phyloP scores from a whole-genome alignment of 208 protist species.

The Polymyxa betae region DNA sequence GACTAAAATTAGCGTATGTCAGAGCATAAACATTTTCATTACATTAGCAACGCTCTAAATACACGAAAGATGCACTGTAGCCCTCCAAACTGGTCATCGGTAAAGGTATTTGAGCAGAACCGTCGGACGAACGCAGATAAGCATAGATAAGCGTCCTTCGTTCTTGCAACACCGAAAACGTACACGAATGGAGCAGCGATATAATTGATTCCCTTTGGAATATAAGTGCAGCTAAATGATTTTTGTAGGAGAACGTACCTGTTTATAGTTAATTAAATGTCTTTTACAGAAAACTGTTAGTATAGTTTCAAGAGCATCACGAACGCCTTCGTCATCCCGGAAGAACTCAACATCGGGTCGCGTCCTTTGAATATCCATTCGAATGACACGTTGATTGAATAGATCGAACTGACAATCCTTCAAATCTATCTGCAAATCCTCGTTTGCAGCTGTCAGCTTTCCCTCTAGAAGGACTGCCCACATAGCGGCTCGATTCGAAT shows the following conservation, averaged over 20 bases:
- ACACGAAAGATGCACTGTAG: conserved; percentile 46
- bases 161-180: not conserved
- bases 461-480: not conserved
- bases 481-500: not conserved
- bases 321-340: not conserved
- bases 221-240: not conserved
- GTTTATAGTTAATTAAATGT: conserved; percentile 51
- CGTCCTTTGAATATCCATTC: conserved; percentile 50
- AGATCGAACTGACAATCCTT: conserved; percentile 22
- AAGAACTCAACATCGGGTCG: conserved; percentile 41
- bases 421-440: not conserved
- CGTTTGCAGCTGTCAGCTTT: not conserved
- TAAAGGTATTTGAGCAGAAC: conserved; percentile 50
- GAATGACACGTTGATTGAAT: conserved; percentile 43
- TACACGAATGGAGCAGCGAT: conserved; percentile 43
- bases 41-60: conserved; percentile 27
- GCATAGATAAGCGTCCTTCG: not conserved
- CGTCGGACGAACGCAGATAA: not conserved
- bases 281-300: conserved; percentile 32
- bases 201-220: conserved; percentile 19
- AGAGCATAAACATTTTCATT: not conserved
- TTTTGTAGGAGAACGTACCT: not conserved
- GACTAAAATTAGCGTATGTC: not conserved
- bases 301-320: conserved; percentile 28
- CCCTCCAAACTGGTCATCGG: conserved; percentile 46